A percentile compares a stretch with the other conserved stretches of the same genome.
Conservation (phyloP, 2,329 filamentous ascomycete species). For the Dactylonectria macrodidyma region DNA sequence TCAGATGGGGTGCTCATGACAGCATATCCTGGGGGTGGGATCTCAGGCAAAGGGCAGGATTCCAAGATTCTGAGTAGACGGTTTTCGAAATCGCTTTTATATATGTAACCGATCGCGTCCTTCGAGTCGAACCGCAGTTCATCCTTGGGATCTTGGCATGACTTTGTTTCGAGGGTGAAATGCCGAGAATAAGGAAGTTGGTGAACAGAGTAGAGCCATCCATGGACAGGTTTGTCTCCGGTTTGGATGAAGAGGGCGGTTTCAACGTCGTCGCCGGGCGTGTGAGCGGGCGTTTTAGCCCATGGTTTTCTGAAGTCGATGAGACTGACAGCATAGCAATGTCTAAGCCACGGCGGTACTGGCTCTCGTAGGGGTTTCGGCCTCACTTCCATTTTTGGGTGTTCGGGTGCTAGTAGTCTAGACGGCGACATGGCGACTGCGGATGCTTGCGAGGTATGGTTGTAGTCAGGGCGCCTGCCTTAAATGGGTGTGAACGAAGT, state of each 20-base stretch:
- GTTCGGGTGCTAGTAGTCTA: background rate
- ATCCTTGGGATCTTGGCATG: conserved; percentile 17
- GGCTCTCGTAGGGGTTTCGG: background rate
- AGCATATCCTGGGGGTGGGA: background rate
- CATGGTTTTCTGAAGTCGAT: conserved; percentile 33
- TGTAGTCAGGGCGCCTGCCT: no score
- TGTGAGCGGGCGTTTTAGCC: background rate
- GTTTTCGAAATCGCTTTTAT: conserved; percentile 36
- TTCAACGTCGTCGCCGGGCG: conserved; percentile 10
- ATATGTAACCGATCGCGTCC: conserved; percentile 34
- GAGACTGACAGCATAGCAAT: conserved; percentile 30
- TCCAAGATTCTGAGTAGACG: conserved; percentile 22
- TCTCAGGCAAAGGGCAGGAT: conserved; percentile 12
- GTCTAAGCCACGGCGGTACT: conserved; percentile 33
- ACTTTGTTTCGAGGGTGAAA: conserved; percentile 24
- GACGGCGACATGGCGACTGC: background rate
- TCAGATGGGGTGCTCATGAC: background rate
- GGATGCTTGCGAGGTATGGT: no score
- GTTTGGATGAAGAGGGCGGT: conserved; percentile 40
- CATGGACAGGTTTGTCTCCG: conserved; percentile 14
- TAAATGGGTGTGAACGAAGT: no score
- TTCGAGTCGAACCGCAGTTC: conserved; percentile 32
- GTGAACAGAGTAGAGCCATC: conserved; percentile 33
- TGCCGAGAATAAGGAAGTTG: conserved; percentile 6
- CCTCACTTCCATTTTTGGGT: background rate